Percentiles rank a stretch among this genome's conserved stretches.
These are phyloP conservation scores for Thymus mandschuricus DNA, from an alignment of 257 asterid species.

Conservation along the genomic window DNA sequence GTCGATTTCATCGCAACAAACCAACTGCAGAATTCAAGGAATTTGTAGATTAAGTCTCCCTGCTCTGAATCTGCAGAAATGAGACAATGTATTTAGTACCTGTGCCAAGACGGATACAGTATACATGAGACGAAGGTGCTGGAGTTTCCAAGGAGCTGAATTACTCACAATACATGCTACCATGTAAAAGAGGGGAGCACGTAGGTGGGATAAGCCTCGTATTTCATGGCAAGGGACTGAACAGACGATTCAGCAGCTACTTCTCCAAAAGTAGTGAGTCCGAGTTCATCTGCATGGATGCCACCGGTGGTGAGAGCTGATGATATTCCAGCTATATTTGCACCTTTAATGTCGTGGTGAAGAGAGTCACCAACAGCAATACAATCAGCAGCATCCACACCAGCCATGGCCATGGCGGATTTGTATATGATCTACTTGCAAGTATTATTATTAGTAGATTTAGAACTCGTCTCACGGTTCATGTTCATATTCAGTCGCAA, in stretches of 20 bases:
- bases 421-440: conserved; percentile 69
- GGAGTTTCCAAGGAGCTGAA: no score
- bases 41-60: no score
- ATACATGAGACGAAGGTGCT: no score
- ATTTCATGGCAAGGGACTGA: conserved; percentile 58
- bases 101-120: no score
- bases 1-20: no score
- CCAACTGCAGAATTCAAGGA: no score
- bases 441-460: neutral
- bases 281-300: conserved; percentile 83
- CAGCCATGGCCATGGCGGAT: conserved; percentile 76
- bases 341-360: conserved; percentile 97
- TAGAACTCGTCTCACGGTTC: no score
- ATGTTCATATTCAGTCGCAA: no score
- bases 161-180: conserved; percentile 35
- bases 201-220: conserved; percentile 73
- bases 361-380: conserved; percentile 93
- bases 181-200: conserved; percentile 87
- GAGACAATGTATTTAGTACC: no score
- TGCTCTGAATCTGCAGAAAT: no score
- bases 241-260: conserved; percentile 57
- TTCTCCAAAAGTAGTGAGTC: conserved; percentile 69
- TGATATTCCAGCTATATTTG: conserved; percentile 68
- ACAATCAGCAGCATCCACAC: conserved; percentile 72
- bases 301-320: conserved; percentile 79